phyloP scores from a whole-genome alignment of 805 yeast genomes.

The Metschnikowia borealis region DNA sequence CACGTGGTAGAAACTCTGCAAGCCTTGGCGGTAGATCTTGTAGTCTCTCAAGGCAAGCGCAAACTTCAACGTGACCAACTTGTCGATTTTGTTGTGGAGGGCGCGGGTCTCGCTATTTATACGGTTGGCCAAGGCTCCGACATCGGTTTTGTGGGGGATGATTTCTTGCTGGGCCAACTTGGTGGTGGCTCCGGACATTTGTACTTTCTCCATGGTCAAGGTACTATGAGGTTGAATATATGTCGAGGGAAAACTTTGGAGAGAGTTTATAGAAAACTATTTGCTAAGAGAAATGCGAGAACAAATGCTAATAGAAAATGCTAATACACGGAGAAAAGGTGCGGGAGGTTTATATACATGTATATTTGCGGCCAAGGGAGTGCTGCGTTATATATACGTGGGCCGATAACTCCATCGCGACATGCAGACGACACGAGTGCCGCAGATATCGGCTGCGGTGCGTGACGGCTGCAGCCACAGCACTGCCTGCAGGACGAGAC shows the following conservation, averaged over 20 bases:
- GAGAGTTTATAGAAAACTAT: too few species aligned
- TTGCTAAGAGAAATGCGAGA: too few species aligned
- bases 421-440: not conserved
- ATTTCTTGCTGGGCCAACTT: slow-evolving; percentile 45
- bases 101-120: slow-evolving; percentile 66
- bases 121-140: slow-evolving; percentile 80
- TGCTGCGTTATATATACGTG: slow-evolving; percentile 3
- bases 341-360: too few species aligned
- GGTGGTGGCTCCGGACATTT: slow-evolving; percentile 22
- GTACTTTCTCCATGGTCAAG: slow-evolving; percentile 1
- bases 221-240: too few species aligned
- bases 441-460: slow-evolving; percentile 12
- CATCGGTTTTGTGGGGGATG: slow-evolving; percentile 73
- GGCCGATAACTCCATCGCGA: slow-evolving; percentile 13
- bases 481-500: not conserved
- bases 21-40: slow-evolving; percentile 74
- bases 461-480: not conserved
- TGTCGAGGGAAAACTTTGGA: too few species aligned
- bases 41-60: slow-evolving; percentile 75
- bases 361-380: not conserved
- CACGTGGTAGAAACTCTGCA: slow-evolving; percentile 68
- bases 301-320: too few species aligned
- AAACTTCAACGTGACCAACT: slow-evolving; percentile 62
- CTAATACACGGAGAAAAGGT: too few species aligned
- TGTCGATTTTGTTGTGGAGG: slow-evolving; percentile 66